Conservation (phyloP, 176 grass and related monocot genomes). For the Poa annua region DNA sequence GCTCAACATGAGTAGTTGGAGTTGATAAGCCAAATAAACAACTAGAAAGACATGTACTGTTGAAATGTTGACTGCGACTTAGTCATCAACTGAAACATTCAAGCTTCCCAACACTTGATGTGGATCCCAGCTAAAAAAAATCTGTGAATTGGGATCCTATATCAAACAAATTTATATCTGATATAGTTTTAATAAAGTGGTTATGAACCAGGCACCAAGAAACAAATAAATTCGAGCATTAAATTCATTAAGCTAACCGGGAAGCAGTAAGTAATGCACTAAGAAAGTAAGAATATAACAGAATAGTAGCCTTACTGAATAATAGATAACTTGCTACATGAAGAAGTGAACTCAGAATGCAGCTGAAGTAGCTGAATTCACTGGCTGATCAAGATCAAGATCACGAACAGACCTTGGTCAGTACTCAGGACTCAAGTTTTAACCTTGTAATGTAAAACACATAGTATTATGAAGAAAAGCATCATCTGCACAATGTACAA, state of each 20-base stretch:
- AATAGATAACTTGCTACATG: background rate
- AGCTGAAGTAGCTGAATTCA: conserved; percentile 4
- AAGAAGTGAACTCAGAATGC: background rate
- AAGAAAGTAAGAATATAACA: background rate
- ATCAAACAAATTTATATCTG: background rate
- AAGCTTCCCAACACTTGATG: conserved; percentile 14
- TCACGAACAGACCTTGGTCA: background rate
- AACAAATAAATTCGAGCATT: background rate
- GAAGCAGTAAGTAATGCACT: background rate
- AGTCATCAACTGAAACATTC: conserved; percentile 7
- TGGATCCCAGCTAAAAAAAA: background rate
- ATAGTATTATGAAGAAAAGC: background rate
- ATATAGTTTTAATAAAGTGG: background rate
- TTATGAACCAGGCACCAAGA: background rate
- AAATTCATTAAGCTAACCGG: background rate
- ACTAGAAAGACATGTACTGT: background rate
- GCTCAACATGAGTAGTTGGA: background rate
- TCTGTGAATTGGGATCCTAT: background rate
- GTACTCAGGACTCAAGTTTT: background rate
- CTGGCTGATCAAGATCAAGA: conserved; percentile 5
- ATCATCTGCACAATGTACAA: conserved; percentile 4
- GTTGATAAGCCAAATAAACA: background rate
- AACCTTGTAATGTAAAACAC: background rate
- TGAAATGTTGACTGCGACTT: conserved; percentile 9
- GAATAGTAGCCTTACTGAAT: background rate